Evolutionary conservation across 106 monocot species (phyloP), one percentile per base, ranked within the genome.

Genomic region (Vanilla planifolia): DNA sequence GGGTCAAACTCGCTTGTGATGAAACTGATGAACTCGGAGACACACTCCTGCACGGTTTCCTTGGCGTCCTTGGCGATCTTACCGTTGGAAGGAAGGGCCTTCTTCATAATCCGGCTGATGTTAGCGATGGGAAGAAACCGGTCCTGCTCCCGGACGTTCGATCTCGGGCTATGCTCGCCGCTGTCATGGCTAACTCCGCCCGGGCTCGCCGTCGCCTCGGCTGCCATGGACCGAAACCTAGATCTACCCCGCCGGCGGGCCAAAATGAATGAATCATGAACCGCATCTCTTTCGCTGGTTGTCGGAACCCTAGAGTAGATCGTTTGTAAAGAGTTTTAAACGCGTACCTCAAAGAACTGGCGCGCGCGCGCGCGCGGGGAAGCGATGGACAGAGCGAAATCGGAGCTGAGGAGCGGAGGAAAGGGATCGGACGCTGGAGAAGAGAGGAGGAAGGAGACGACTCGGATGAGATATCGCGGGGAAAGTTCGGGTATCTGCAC

Each of bases 11-110:
- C 83, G 78, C 78, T 74, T 24, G 83, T 83, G 57, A 83, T 71
- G 74, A 83, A 83, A 48, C 78, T 78, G 61, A 83, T 78, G 46
- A 83, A 83, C 78, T 83, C 83, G 36, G 83, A 83, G 21, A 83
- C 78, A 57, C 83, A 83, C 67, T 75, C 71, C 73, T 83, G 83
- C 32, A 78, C 70, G 11, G 78, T 83, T 53, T 83, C 83, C 74
- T 78, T 83, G 20, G 83, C 78, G 26, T 83, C 83, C 66, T 83
- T 83, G 29, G 83, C 83, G 65, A 83, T 83, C 67, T 83, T 83
- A 5, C 78, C 83, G 50, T 83, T 83, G 8, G 78, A 67, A 14
- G 78, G 83, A 61, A 78, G 65, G 20, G 78, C 83, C 67, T 83
- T 83, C 78, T 83, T 83, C 83, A 83, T 78, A 59, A 83, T 83